Percentiles rank a stretch among this genome's conserved stretches.
Conservation (phyloP, 768 basidiomycete genomes). For the Candolleomyces efflorescens region DNA sequence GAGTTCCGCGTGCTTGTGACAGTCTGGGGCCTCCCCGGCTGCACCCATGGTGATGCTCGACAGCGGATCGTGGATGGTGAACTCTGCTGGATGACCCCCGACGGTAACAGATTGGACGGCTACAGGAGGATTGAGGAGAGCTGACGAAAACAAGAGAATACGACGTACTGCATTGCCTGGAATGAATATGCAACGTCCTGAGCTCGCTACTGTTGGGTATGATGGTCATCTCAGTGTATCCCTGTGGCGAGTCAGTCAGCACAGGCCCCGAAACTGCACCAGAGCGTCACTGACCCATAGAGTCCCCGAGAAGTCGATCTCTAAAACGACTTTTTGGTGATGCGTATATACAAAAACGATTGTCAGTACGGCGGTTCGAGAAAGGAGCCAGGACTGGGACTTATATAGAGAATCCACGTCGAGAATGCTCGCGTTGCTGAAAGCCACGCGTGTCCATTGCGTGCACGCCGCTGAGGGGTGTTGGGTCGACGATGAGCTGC, state of each 20-base stretch:
- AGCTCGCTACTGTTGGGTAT: constrained; percentile 77
- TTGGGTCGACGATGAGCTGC: not conserved
- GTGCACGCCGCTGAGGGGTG: constrained; percentile 5
- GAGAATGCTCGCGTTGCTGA: constrained; percentile 74
- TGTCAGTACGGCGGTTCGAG: constrained; percentile 34
- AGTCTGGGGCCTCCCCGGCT: constrained; percentile 59
- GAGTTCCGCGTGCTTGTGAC: constrained; percentile 86
- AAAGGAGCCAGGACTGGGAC: constrained; percentile 36
- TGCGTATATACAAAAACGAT: constrained; percentile 61
- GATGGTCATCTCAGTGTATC: constrained; percentile 91
- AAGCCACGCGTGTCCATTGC: constrained; percentile 46
- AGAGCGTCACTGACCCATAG: constrained; percentile 59
- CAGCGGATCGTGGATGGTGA: constrained; percentile 74
- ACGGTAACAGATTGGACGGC: constrained; percentile 74
- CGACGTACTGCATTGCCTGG: constrained; percentile 77
- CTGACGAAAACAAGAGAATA: not conserved
- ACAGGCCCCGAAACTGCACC: not conserved
- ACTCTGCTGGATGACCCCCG: constrained; percentile 68
- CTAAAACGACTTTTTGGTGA: constrained; percentile 93
- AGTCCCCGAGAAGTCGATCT: constrained; percentile 87
- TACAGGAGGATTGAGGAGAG: constrained; percentile 26
- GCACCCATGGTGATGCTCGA: constrained; percentile 55
- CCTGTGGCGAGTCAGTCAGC: constrained; percentile 44
- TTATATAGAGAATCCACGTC: constrained; percentile 89
- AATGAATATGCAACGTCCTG: constrained; percentile 82